Evolutionary conservation across 2,329 filamentous ascomycete species (phyloP).

Genomic region (Ceratocystis harringtonii): DNA sequence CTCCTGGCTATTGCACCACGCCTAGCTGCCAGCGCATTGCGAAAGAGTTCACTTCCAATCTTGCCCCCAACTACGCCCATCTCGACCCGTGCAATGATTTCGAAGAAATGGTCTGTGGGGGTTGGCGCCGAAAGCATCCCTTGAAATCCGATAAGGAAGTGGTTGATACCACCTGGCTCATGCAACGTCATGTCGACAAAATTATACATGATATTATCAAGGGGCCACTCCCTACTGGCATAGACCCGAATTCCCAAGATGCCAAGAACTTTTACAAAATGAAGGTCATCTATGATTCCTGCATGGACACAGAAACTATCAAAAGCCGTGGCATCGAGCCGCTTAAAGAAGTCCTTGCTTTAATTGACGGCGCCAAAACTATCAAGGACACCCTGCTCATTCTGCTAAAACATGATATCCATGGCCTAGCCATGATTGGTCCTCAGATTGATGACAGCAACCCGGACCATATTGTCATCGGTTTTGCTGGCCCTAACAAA

Average conservation of each 20-base stretch:
- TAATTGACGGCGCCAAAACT: conserved; percentile 27
- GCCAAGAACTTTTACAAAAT: conserved; percentile 52
- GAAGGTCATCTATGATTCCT: conserved; percentile 48
- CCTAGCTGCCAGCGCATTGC: conserved; percentile 24
- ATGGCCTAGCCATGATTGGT: conserved; percentile 26
- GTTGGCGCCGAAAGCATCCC: conserved; percentile 49
- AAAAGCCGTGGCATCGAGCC: conserved; percentile 40
- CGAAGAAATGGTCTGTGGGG: conserved; percentile 51
- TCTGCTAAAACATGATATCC: conserved; percentile 33
- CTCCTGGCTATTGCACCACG: conserved; percentile 19
- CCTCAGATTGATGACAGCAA: conserved; percentile 32
- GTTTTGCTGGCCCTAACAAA: conserved; percentile 30
- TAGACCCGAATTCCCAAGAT: conserved; percentile 28
- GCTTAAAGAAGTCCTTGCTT: conserved; percentile 39
- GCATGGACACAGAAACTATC: conserved; percentile 46
- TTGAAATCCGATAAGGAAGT: conserved; percentile 48
- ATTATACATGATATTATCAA: conserved; percentile 49
- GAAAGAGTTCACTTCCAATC: conserved; percentile 22
- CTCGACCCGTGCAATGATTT: conserved; percentile 58
- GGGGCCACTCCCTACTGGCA: conserved; percentile 34
- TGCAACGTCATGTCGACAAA: conserved; percentile 44
- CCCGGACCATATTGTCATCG: conserved; percentile 26
- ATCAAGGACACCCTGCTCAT: conserved; percentile 31
- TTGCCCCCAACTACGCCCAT: conserved; percentile 35
- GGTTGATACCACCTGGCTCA: conserved; percentile 44